Percentiles rank a stretch among this genome's conserved stretches.
These are phyloP conservation scores for Fusarium domesticum DNA, from an alignment of 2,329 filamentous ascomycete genomes.

Conservation along the genomic window DNA sequence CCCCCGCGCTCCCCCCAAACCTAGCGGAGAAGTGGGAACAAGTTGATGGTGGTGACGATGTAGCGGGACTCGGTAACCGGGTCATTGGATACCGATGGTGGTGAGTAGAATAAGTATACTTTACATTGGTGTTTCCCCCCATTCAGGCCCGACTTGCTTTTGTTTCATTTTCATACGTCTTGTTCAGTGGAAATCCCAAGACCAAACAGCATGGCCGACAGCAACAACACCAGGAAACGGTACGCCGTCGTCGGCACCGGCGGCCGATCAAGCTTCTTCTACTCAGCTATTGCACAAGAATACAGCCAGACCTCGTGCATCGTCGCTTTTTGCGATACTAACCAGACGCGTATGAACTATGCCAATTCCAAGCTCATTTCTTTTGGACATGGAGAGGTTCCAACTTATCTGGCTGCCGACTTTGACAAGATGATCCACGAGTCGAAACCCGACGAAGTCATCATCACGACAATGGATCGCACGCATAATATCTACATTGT, in stretches of 20 bases:
- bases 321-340: constrained; percentile 58
- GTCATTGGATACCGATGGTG: background rate
- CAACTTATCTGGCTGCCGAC: constrained; percentile 51
- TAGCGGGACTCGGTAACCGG: background rate
- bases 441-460: constrained; percentile 57
- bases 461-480: constrained; percentile 61
- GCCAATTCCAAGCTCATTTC: constrained; percentile 48
- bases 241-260: constrained; percentile 60
- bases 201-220: constrained; percentile 7
- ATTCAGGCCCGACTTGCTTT: background rate
- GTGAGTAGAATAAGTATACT: background rate
- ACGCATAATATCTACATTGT: constrained; percentile 61
- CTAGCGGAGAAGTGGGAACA: background rate
- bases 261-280: constrained; percentile 59
- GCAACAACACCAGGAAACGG: constrained; percentile 32
- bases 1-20: background rate
- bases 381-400: constrained; percentile 47
- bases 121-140: background rate
- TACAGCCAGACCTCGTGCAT: constrained; percentile 50
- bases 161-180: background rate
- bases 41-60: background rate
- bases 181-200: background rate
- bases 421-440: constrained; percentile 59
- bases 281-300: constrained; percentile 53
- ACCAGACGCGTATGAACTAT: constrained; percentile 57